Evolutionary conservation across 2,329 filamentous ascomycete species (phyloP).

Genomic region (Phaeosphaeria sp.): DNA sequence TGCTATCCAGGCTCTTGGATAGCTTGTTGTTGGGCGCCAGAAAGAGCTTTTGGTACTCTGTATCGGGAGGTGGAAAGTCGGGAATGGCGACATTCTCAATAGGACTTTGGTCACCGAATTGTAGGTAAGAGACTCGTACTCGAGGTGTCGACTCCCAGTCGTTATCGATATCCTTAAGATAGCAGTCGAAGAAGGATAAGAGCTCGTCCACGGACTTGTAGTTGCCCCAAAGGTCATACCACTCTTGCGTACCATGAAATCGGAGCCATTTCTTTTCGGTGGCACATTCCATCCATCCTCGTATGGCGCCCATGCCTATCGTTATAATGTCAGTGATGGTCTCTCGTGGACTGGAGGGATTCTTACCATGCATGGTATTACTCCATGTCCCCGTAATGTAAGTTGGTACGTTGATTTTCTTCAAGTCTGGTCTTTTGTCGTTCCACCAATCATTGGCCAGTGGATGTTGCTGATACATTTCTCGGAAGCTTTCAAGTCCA

Average conservation of each 20-base stretch:
- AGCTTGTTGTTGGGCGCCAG: conserved; percentile 5
- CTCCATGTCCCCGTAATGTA: conserved; percentile 15
- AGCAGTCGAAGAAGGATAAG: conserved; percentile 54
- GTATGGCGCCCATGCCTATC: conserved; percentile 24
- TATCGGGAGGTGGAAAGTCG: conserved; percentile 22
- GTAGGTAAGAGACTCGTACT: conserved; percentile 52
- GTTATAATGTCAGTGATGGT: neutral
- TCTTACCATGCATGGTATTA: neutral
- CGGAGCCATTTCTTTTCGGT: conserved; percentile 25
- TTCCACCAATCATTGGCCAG: conserved; percentile 21
- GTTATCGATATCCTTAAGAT: conserved; percentile 53
- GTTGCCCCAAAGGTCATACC: conserved; percentile 21
- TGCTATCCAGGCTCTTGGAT: neutral
- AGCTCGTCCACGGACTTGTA: conserved; percentile 18
- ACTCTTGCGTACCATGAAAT: conserved; percentile 18
- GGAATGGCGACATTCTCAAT: conserved; percentile 19
- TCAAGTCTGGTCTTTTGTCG: conserved; percentile 14
- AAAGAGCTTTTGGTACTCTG: conserved; percentile 19
- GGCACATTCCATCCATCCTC: conserved; percentile 12
- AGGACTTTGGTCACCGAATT: conserved; percentile 16
- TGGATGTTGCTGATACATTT: conserved; percentile 14
- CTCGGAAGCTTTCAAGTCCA: conserved; percentile 12
- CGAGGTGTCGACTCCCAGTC: conserved; percentile 57
- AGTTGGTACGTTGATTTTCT: conserved; percentile 19
- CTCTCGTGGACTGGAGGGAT: neutral